Conservation (phyloP, 2,329 filamentous ascomycete genomes). For the Furcasterigmium sp. region DNA sequence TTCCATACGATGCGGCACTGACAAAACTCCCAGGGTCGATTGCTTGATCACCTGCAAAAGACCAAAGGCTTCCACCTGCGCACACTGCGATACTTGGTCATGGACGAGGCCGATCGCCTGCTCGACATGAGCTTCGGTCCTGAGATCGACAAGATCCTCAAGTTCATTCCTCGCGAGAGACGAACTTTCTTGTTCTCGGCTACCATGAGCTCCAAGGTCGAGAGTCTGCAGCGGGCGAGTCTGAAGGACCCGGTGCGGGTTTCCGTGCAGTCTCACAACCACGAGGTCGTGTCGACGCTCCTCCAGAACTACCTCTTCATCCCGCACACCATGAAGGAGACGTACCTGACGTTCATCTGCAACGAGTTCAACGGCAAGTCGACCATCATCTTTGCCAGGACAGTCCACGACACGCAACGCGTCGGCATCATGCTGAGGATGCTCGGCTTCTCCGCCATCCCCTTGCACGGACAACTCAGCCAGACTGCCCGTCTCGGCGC, state of each 20-base stretch:
- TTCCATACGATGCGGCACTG: not conserved
- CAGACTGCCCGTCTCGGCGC: conserved; percentile 84
- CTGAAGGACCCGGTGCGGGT: conserved; percentile 80
- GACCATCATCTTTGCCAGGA: conserved; percentile 86
- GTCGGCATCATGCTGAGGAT: conserved; percentile 76
- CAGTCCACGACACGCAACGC: conserved; percentile 85
- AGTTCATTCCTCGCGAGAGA: conserved; percentile 63
- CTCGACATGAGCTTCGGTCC: conserved; percentile 93
- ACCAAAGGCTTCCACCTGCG: conserved; percentile 91
- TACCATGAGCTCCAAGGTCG: conserved; percentile 90
- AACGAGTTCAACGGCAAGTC: conserved; percentile 85
- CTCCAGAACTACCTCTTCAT: conserved; percentile 84
- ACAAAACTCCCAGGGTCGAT: conserved; percentile 5
- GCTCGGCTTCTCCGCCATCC: conserved; percentile 85
- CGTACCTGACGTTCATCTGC: conserved; percentile 79
- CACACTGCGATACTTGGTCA: conserved; percentile 79
- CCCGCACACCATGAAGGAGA: conserved; percentile 81
- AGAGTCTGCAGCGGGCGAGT: conserved; percentile 84
- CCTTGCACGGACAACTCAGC: conserved; percentile 85
- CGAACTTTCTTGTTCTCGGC: conserved; percentile 62
- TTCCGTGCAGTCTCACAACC: conserved; percentile 61
- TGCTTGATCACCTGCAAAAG: conserved; percentile 82
- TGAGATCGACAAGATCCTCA: conserved; percentile 87
- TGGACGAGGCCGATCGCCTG: conserved; percentile 93
- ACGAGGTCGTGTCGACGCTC: conserved; percentile 87